A percentile compares a stretch with the other conserved stretches of the same genome.
Evolutionary conservation across 2,329 filamentous ascomycete species (phyloP).

Genomic region (Fusarium lateritium): DNA sequence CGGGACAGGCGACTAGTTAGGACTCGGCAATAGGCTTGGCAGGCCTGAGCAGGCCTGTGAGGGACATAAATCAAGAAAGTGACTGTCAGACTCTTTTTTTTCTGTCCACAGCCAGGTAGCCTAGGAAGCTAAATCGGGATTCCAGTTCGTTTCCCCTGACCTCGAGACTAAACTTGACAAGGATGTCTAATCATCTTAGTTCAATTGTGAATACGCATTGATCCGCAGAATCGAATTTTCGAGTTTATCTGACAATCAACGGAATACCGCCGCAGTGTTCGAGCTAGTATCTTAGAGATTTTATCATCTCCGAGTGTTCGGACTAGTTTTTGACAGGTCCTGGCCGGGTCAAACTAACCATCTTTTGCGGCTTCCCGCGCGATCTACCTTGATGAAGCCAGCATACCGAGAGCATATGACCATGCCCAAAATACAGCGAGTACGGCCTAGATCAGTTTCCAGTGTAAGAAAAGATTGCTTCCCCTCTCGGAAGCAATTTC

Average conservation of each 20-base stretch:
- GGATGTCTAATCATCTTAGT: constrained; percentile 22
- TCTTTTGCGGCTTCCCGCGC: neutral
- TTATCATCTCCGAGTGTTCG: constrained; percentile 24
- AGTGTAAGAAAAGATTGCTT: neutral
- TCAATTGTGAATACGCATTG: neutral
- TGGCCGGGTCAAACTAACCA: neutral
- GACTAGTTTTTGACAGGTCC: constrained; percentile 4
- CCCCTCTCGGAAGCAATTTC: neutral
- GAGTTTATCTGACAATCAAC: constrained; percentile 4
- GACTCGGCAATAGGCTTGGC: constrained; percentile 38
- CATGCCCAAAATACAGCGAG: neutral
- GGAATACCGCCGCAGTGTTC: constrained; percentile 9
- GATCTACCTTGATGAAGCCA: neutral
- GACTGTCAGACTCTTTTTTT: constrained; percentile 6
- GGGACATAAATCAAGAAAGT: neutral
- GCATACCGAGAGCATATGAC: neutral
- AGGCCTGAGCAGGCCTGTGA: constrained; percentile 24
- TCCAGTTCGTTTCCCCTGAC: constrained; percentile 16
- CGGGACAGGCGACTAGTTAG: constrained; percentile 14
- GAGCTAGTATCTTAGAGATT: constrained; percentile 16
- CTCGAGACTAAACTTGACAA: constrained; percentile 5
- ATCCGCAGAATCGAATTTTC: neutral
- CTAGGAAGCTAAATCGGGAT: constrained; percentile 10
- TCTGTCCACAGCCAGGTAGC: neutral
- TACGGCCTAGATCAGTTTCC: neutral